Evolutionary conservation across 345 rosid species (phyloP).

Genomic region (Eucalyptus coolabah): DNA sequence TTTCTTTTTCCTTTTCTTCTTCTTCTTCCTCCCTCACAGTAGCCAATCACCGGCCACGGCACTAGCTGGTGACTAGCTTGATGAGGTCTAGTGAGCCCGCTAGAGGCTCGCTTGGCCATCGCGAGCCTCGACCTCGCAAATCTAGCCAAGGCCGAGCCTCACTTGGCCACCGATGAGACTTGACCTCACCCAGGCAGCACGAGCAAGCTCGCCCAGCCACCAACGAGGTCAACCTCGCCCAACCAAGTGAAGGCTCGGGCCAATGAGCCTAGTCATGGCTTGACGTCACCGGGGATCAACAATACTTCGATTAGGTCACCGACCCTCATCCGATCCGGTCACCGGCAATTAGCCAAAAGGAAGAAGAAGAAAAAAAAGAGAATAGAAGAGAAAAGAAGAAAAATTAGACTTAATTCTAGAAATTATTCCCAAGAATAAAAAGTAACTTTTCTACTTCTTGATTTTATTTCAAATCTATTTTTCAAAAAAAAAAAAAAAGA

Average conservation of each 20-base stretch:
- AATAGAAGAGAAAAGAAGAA: too few species aligned
- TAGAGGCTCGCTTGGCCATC: too few species aligned
- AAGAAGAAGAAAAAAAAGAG: too few species aligned
- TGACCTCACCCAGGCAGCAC: accelerated
- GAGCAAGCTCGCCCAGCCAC: accelerated
- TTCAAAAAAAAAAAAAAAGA: too few species aligned
- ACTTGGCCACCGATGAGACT: accelerated
- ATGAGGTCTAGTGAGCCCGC: too few species aligned
- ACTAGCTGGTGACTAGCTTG: accelerated
- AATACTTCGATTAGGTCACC: accelerated
- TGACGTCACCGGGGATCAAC: accelerated
- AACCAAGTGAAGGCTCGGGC: too few species aligned
- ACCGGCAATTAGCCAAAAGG: accelerated
- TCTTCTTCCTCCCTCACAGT: accelerated
- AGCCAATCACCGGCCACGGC: accelerated
- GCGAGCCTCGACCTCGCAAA: accelerated
- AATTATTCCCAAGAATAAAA: accelerated
- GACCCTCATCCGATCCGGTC: accelerated
- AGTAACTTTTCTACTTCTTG: too few species aligned
- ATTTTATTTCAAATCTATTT: too few species aligned
- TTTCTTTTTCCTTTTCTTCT: too few species aligned
- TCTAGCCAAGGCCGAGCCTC: accelerated
- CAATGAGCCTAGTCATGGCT: too few species aligned
- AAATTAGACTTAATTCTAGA: too few species aligned
- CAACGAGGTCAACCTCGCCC: accelerated